A percentile compares a stretch with the other conserved stretches of the same genome.
These are phyloP conservation scores for Aspergillus fumigatus DNA, from an alignment of 2,329 filamentous ascomycete species.

Conservation along the genomic window DNA sequence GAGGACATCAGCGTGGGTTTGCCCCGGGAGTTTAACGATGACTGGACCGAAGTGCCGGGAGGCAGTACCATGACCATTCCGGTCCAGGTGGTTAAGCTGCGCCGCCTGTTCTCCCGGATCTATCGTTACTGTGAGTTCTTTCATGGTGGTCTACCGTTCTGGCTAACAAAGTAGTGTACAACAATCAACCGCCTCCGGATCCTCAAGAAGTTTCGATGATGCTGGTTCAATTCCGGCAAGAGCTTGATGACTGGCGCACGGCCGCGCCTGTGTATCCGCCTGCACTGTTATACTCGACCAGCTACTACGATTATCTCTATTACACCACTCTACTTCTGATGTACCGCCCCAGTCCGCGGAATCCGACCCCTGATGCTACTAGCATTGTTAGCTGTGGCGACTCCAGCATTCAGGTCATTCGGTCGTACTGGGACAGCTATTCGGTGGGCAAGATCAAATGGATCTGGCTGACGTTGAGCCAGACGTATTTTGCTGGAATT, in stretches of 20 bases:
- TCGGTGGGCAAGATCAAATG: conserved; percentile 37
- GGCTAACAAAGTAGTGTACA: conserved; percentile 28
- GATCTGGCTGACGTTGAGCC: conserved; percentile 39
- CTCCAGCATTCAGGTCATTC: conserved; percentile 35
- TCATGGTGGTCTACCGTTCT: not conserved
- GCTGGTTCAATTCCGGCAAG: conserved; percentile 31
- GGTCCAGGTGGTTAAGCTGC: conserved; percentile 32
- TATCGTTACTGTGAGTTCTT: conserved; percentile 33
- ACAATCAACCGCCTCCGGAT: conserved; percentile 27
- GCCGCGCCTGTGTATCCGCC: conserved; percentile 32
- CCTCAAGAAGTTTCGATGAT: conserved; percentile 23
- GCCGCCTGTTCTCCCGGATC: conserved; percentile 36
- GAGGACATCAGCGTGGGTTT: conserved; percentile 39
- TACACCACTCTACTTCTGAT: conserved; percentile 36
- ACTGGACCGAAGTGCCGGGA: conserved; percentile 33
- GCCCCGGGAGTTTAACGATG: conserved; percentile 37
- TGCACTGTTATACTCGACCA: conserved; percentile 37
- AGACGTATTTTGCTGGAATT: conserved; percentile 37
- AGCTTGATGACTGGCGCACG: conserved; percentile 38
- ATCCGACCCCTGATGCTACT: conserved; percentile 32
- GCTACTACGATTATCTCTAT: conserved; percentile 39
- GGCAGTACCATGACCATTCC: conserved; percentile 37
- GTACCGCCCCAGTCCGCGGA: conserved; percentile 36
- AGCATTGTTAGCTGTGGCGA: conserved; percentile 37
- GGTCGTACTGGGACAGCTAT: conserved; percentile 39